A percentile compares a stretch with the other conserved stretches of the same genome.
phyloP scores from a whole-genome alignment of 192 early-diverging fungal genomes.

The Backusella liffmaniae region DNA sequence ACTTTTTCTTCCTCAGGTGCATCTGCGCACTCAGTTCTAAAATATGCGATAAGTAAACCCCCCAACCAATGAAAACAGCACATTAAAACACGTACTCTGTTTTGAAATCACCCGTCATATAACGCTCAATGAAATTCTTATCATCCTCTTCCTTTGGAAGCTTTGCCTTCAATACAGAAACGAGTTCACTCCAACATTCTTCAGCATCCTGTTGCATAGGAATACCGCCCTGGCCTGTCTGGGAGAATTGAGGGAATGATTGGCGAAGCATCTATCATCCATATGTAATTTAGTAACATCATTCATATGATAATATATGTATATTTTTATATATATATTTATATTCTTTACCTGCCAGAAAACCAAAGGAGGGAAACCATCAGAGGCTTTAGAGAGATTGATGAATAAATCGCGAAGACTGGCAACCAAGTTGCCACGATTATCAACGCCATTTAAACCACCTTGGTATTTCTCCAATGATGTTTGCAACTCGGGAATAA shows the following conservation, averaged over 20 bases:
- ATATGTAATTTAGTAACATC: not conserved
- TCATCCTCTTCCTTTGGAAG: slow-evolving; percentile 36
- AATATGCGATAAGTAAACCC: not conserved
- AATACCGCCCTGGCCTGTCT: slow-evolving; percentile 65
- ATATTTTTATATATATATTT: no score
- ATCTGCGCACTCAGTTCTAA: slow-evolving; percentile 74
- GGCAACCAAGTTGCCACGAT: slow-evolving; percentile 61
- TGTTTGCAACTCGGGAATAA: slow-evolving; percentile 76
- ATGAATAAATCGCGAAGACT: slow-evolving; percentile 74
- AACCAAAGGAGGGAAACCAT: slow-evolving; percentile 71
- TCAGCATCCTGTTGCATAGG: slow-evolving; percentile 98
- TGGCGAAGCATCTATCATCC: slow-evolving; percentile 60
- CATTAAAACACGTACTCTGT: slow-evolving; percentile 23
- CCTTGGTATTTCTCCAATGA: slow-evolving; percentile 53
- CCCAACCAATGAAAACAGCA: not conserved
- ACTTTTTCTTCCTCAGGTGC: slow-evolving; percentile 69
- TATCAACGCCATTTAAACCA: slow-evolving; percentile 47
- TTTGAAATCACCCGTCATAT: slow-evolving; percentile 69
- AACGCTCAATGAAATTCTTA: slow-evolving; percentile 73
- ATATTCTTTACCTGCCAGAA: slow-evolving; percentile 65
- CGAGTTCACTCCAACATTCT: slow-evolving; percentile 92
- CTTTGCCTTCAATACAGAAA: slow-evolving; percentile 67
- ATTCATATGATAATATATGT: no score
- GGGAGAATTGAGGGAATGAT: slow-evolving; percentile 85
- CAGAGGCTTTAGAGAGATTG: slow-evolving; percentile 66